Conservation (phyloP, 108 stramenopile species). For the Fistulifera pelliculosa region DNA sequence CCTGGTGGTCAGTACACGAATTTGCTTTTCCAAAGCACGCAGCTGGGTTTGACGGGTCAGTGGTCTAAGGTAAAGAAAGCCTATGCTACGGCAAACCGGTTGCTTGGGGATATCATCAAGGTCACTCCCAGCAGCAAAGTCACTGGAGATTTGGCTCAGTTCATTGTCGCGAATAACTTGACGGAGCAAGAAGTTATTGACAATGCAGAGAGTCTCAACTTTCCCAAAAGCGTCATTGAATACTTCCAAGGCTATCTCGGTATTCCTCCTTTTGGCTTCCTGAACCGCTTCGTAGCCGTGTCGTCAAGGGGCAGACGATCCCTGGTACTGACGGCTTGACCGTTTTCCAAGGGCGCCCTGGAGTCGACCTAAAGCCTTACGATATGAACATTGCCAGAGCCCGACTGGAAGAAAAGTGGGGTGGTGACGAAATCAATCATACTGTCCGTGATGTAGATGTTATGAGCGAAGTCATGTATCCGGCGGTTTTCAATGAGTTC, state of each 20-base stretch:
- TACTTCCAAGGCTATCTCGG: constrained; percentile 87
- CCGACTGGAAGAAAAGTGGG: constrained; percentile 50
- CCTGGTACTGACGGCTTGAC: constrained; percentile 66
- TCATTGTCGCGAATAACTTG: constrained; percentile 87
- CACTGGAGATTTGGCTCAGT: constrained; percentile 92
- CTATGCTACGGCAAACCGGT: constrained; percentile 86
- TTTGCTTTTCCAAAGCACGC: constrained; percentile 86
- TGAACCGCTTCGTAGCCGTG: constrained; percentile 77
- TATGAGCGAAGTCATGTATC: constrained; percentile 84
- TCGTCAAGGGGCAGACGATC: constrained; percentile 66
- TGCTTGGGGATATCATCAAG: constrained; percentile 95
- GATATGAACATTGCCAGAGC: constrained; percentile 62
- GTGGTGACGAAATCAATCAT: constrained; percentile 42
- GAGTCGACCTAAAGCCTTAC: constrained; percentile 68
- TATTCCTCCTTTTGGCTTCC: constrained; percentile 89
- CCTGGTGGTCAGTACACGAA: constrained; percentile 96
- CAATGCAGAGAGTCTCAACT: constrained; percentile 80
- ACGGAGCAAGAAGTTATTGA: constrained; percentile 70
- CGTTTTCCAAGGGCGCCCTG: constrained; percentile 83
- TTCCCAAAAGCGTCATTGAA: constrained; percentile 86
- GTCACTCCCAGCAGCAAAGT: constrained; percentile 95
- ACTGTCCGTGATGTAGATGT: constrained; percentile 82
- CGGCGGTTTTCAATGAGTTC: constrained; percentile 81
- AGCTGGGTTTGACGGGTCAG: constrained; percentile 85
- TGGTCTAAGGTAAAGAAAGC: constrained; percentile 83